phyloP scores from a whole-genome alignment of 345 rosid species.

The Salix caprea region DNA sequence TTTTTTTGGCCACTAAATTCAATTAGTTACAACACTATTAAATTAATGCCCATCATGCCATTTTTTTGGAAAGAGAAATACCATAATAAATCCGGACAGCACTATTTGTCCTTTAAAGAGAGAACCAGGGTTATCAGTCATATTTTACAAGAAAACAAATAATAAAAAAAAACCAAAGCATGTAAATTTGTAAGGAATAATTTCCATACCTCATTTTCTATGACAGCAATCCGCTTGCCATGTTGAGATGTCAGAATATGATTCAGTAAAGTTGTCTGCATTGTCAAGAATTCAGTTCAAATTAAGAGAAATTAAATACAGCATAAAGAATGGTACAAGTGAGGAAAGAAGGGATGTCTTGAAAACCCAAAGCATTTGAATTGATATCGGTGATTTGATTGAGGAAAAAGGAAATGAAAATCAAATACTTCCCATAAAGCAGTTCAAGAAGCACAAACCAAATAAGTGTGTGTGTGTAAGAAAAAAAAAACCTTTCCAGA shows the following conservation, averaged over 20 bases:
- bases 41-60: too few relatives aligned
- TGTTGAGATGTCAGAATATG: slow-evolving; percentile 69
- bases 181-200: neutral
- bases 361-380: neutral
- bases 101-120: too few relatives aligned
- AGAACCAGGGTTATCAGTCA: too few relatives aligned
- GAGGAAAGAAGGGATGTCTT: neutral
- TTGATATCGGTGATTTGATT: neutral
- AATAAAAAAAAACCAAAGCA: neutral
- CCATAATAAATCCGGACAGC: too few relatives aligned
- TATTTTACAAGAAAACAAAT: too few relatives aligned
- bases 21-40: too few relatives aligned
- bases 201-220: slow-evolving; percentile 62
- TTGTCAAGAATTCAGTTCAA: neutral
- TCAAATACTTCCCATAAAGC: neutral
- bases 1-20: neutral
- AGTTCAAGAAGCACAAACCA: too few relatives aligned
- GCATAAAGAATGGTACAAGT: too few relatives aligned
- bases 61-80: too few relatives aligned
- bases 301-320: neutral
- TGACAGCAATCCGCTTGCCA: slow-evolving; percentile 72
- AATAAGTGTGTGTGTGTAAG: neutral
- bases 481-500: slow-evolving; percentile 49
- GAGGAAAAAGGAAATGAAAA: neutral
- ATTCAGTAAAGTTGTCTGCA: slow-evolving; percentile 71